Evolutionary conservation across 2,329 filamentous ascomycete genomes (phyloP), one percentile per base, ranked within the genome.

Genomic region (Pestalotiopsis sp.): DNA sequence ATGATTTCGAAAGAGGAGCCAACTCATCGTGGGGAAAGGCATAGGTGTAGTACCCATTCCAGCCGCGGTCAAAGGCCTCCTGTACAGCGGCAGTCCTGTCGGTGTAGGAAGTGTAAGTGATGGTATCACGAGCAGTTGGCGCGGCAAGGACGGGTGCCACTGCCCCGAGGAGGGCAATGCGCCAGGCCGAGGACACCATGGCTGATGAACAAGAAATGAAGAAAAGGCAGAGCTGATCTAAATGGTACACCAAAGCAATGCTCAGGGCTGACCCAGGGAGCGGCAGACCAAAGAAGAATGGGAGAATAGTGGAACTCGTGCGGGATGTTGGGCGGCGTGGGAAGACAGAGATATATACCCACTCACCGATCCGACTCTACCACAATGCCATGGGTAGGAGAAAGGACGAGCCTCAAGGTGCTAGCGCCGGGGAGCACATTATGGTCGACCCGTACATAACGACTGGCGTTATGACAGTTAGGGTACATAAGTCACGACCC

Each of bases 21-120:
- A 97, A 82, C 59, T 93, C 92, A 78, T 97, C 93, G 73, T 93
- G 88, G 1, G 92, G 92, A 71, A 93, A 95, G 0, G 93, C 93
- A 80, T 93, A 89, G 79, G 88, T 82, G 75, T 89, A 87, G 78
- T 95, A 95, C 2, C 91, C 92, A 69, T 90, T 80, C 91, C 92
- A 95, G 2, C 92, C 90, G 73, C 86, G 86, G 68, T 87, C 84
- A 75, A 95, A 95, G 0, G 90, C 90, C 67, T 89, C 86, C 76
- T 89, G 91, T 66, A 95, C 88, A 1, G 89, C 88, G 63, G 84
- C 83, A 13, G 90, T 86, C 72, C 89, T 81, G 12, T 77, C 78
- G 0, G 77, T 74, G 68, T 85, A 79, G 4, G 80, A 72, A 25
- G 73, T 70, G 64, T 77, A 77, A 3, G 73, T 36, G 14, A 23